phyloP scores from a whole-genome alignment of 2,329 filamentous ascomycete genomes.

The Fusarium sp. region DNA sequence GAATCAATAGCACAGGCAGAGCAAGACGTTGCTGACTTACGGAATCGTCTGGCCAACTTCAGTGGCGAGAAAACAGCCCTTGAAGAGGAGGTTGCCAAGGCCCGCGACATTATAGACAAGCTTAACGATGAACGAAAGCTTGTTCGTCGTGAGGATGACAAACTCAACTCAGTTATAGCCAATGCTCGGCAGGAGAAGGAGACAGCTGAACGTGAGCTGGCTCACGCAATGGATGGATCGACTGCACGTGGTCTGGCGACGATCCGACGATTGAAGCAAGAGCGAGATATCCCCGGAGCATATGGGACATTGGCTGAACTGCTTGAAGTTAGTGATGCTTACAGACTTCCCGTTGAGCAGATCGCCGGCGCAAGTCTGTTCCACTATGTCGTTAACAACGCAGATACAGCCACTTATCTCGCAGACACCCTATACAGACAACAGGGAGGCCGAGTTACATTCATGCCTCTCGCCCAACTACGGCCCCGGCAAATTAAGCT shows the following conservation, averaged over 20 bases:
- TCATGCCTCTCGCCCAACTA: constrained; percentile 90
- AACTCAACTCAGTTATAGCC: constrained; percentile 78
- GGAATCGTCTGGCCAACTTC: constrained; percentile 80
- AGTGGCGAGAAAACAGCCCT: constrained; percentile 78
- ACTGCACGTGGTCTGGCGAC: constrained; percentile 89
- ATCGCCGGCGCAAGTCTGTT: constrained; percentile 93
- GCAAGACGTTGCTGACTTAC: constrained; percentile 74
- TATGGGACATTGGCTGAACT: constrained; percentile 94
- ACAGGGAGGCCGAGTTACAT: constrained; percentile 87
- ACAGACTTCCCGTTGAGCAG: constrained; percentile 89
- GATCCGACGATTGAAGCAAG: constrained; percentile 82
- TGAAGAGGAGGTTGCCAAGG: constrained; percentile 77
- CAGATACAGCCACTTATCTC: constrained; percentile 84
- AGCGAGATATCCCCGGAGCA: constrained; percentile 83
- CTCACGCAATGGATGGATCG: constrained; percentile 87
- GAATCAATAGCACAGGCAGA: constrained; percentile 77
- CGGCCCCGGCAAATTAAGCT: constrained; percentile 77
- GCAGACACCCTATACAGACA: constrained; percentile 82
- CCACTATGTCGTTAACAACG: constrained; percentile 94
- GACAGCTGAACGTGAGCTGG: constrained; percentile 79
- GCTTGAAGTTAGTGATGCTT: constrained; percentile 85
- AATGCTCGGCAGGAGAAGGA: constrained; percentile 82
- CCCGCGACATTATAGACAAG: constrained; percentile 80
- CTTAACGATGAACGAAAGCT: constrained; percentile 88
- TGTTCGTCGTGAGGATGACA: constrained; percentile 89